phyloP scores from a whole-genome alignment of 2,329 filamentous ascomycete genomes.

The Phialocephala subalpina region DNA sequence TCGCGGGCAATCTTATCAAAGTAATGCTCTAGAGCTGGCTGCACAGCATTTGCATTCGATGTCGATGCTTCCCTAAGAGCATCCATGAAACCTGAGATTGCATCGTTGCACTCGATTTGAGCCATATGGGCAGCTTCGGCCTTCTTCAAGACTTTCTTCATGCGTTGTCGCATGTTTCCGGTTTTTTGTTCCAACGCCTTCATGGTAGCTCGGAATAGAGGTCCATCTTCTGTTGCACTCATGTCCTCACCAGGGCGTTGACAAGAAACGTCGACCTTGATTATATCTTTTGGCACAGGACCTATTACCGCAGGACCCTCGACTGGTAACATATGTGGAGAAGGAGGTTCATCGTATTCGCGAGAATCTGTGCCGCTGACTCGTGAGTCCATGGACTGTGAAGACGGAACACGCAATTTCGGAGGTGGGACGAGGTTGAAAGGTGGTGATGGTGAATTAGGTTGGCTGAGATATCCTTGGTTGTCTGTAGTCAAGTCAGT shows the following conservation, averaged over 20 bases:
- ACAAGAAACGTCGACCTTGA: slow-evolving; percentile 89
- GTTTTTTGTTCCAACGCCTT: slow-evolving; percentile 97
- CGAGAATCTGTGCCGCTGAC: slow-evolving; percentile 72
- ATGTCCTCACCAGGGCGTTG: slow-evolving; percentile 87
- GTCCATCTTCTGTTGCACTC: slow-evolving; percentile 87
- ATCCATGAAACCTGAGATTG: slow-evolving; percentile 82
- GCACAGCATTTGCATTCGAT: slow-evolving; percentile 95
- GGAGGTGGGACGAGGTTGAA: slow-evolving; percentile 77
- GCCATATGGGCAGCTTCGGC: slow-evolving; percentile 88
- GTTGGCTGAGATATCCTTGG: slow-evolving; percentile 56
- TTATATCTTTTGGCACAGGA: slow-evolving; percentile 45
- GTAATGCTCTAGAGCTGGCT: slow-evolving; percentile 95
- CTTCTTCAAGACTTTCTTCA: slow-evolving; percentile 95
- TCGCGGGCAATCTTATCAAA: slow-evolving; percentile 96
- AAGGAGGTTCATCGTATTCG: slow-evolving; percentile 64
- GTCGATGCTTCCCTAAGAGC: slow-evolving; percentile 86
- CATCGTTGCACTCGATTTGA: slow-evolving; percentile 85
- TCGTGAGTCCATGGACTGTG: slow-evolving; percentile 85
- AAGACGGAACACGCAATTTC: slow-evolving; percentile 83
- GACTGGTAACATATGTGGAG: slow-evolving; percentile 53
- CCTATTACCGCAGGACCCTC: slow-evolving; percentile 44
- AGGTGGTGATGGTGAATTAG: slow-evolving; percentile 74
- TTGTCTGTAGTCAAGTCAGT: slow-evolving; percentile 35
- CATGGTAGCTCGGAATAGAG: slow-evolving; percentile 95
- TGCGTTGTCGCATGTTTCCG: slow-evolving; percentile 88